These are phyloP conservation scores for Cladosporium colombiae DNA, from an alignment of 2,329 filamentous ascomycete genomes.

Conservation along the genomic window DNA sequence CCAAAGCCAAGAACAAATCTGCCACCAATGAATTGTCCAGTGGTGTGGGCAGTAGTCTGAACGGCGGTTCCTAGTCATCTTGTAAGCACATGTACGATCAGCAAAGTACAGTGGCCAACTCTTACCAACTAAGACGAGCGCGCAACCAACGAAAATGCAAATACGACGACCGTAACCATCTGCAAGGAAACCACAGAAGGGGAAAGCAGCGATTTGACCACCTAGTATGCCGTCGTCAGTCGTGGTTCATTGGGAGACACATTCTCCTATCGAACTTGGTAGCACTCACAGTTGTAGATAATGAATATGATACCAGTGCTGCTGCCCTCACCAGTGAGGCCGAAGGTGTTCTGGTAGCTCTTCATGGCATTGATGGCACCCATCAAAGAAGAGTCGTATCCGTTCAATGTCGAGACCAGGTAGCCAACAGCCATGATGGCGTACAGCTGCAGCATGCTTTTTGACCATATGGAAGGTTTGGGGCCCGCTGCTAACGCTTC, in stretches of 20 bases:
- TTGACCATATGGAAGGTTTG: constrained; percentile 28
- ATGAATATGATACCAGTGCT: constrained; percentile 50
- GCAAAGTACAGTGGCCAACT: neutral
- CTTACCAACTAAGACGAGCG: constrained; percentile 53
- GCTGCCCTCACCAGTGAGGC: constrained; percentile 49
- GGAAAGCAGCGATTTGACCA: constrained; percentile 54
- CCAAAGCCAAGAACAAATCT: constrained; percentile 49
- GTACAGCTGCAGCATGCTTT: constrained; percentile 31
- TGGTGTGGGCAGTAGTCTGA: constrained; percentile 50
- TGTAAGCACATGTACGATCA: neutral
- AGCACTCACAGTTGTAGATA: constrained; percentile 44
- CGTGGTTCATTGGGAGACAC: neutral
- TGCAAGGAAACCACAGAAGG: constrained; percentile 44
- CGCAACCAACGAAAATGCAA: constrained; percentile 59
- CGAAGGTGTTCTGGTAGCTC: constrained; percentile 53
- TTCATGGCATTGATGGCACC: constrained; percentile 57
- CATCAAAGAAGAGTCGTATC: constrained; percentile 41
- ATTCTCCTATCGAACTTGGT: neutral
- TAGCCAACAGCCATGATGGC: constrained; percentile 24
- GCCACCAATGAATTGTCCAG: constrained; percentile 55
- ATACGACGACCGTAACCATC: constrained; percentile 52
- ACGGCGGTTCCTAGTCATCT: constrained; percentile 41
- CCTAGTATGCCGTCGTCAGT: neutral
- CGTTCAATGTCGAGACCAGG: constrained; percentile 23
- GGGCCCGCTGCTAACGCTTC: constrained; percentile 25